These are phyloP conservation scores for Vigna nakashimae DNA, from an alignment of 306 rosid species.

Conservation along the genomic window DNA sequence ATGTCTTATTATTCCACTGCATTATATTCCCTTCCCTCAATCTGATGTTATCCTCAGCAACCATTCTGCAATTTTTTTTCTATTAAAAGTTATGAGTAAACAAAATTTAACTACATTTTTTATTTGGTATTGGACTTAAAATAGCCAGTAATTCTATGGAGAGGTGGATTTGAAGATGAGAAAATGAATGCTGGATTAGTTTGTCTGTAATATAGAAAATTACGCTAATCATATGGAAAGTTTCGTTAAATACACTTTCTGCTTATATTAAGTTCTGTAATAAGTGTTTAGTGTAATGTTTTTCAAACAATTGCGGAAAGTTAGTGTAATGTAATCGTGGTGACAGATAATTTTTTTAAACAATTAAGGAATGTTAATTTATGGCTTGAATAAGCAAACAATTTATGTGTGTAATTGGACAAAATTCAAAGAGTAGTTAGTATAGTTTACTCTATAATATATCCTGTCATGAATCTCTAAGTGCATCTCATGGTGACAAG, in stretches of 20 bases:
- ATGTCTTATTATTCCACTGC: background rate
- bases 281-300: too few species aligned
- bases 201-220: background rate
- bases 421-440: too few species aligned
- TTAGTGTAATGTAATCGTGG: too few species aligned
- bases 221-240: too few species aligned
- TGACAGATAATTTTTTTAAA: too few species aligned
- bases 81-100: background rate
- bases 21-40: background rate
- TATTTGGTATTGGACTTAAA: background rate
- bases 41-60: background rate
- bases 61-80: background rate
- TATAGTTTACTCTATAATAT: background rate
- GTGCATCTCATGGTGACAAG: background rate
- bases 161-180: background rate
- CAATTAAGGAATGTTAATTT: too few species aligned
- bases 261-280: too few species aligned
- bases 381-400: too few species aligned
- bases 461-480: constrained; percentile 22
- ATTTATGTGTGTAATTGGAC: too few species aligned
- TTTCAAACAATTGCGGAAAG: too few species aligned
- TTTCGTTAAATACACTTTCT: too few species aligned
- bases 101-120: constrained; percentile 1
- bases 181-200: background rate
- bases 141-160: constrained; percentile 8